Evolutionary conservation across 768 basidiomycete genomes (phyloP), one percentile per base, ranked within the genome.

Genomic region (Cyclocybe aegerita): DNA sequence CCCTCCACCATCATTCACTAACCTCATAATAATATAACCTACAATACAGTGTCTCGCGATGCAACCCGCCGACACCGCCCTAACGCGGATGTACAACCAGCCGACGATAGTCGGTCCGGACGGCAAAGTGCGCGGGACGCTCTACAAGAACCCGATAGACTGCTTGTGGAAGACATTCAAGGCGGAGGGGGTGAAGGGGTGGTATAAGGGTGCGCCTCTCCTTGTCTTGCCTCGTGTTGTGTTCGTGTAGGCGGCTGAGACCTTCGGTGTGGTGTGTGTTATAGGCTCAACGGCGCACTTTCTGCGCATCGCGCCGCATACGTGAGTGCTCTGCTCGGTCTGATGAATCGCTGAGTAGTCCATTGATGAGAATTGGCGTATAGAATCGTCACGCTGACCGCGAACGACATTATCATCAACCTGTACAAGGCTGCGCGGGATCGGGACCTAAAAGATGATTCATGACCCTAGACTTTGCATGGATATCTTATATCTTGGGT

Each of bases 71-170:
- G 91, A 93, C 65, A 93, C 91, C 17, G 88, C 90, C 43, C 69
- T 98, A 43, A 98, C 97, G 6, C 80, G 97, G 50, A 85, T 98
- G 80, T 99, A 98, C 68, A 98, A 98, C 63, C 97, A 96, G 75
- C 90, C 92, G 8, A 93, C 92, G 0, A 76, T 75, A 57, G 71
- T 72, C 39, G 76, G 84, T 34, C 83, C 88, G 2, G 77, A 88
- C 58, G 93, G 93, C 32, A 84, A 73, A 58, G 64, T 81, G 29
- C 79, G 82, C 54, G 95, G 93, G 9, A 73, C 82, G 1, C 70
- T 95, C 14, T 97, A 98, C 71, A 89, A 80, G 66, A 94, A 89
- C 62, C 95, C 95, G 3, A 85, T 98, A 60, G 94, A 98, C 60
- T 98, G 96, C 71, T 73, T 99, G 43, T 96, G 90, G 91, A 98